Base-by-base conservation (phyloP, 2,329 filamentous ascomycete genomes). In the Oidium heveae region DNA sequence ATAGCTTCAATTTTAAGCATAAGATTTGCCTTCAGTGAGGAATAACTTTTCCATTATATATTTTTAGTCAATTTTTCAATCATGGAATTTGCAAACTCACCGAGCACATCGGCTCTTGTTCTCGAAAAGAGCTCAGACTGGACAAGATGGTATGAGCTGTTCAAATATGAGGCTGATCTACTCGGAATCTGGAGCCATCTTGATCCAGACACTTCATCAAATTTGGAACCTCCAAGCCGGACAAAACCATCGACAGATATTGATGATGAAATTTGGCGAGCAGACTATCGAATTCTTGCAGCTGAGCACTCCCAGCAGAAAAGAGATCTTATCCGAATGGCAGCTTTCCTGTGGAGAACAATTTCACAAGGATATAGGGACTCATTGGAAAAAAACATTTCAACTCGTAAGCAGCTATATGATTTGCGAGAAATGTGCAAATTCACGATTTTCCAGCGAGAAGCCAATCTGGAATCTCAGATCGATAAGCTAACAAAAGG, bases 121-220 rank as follows among this genome's bases (percentile, higher is more conserved):
- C 50, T 52, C 16, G 32, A 52, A 22, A 52, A 39, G 4, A 52
- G 13, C 32, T 52, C 50, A 37, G 33, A 52, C n/a, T 52, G 33
- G 50, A 39, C 32, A 52, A 52, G 33, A 39, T 52, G 50, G 50
- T 37, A 52, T 52, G 50, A 52, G 33, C 32, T 37, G 18, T 52
- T 52, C 33, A 52, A 52, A 16, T 37, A 52, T 39, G 50, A 52
- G n/a, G 50, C 33, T 16, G 39, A 52, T 52, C 50, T 52, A 4
- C 16, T 52, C 24, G 47, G 47, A 34, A 50, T 50, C 47, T 50
- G 47, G 47, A 33, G 6, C 10, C 33, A 50, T 15, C 47, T 50
- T 50, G 47, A 50, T 50, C 47, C 47, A 33, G 47, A 50, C 16
- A 33, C 7, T 50, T 7, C 10, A 7, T 33, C 7, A 33, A 50